Evolutionary conservation across 495 filamentous ascomycete genomes (phyloP), one percentile per base, ranked within the genome.

Genomic region (Neurospora sp.): DNA sequence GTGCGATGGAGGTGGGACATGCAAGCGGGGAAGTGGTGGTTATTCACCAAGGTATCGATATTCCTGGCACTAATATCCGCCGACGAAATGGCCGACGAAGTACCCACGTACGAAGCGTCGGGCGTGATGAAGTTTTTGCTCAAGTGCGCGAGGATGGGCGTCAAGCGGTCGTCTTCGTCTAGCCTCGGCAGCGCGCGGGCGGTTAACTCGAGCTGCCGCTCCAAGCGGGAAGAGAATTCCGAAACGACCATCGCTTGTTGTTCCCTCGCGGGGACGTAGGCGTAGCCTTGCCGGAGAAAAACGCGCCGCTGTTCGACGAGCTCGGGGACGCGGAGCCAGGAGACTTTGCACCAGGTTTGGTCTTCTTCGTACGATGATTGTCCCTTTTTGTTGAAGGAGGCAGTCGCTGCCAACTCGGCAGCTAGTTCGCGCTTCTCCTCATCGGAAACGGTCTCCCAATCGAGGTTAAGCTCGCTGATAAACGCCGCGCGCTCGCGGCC

Each of bases 101-200:
- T 86, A 35, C 88, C 85, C 18, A 78, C 85, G 83, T 93, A 96
- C 42, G 89, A 87, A 5, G 92, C 89, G 75, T 97, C 95, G 10
- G 96, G 96, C 8, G 94, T 92, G 74, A 93, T 90, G 80, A 98
- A 98, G 81, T 94, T 95, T 79, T 94, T 92, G 44, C 92, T 93
- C 23, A 98, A 88, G 79, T 99, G 96, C 72, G 93, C 88, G 39
- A 99, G 88, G 79, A 99, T 98, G 0, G 96, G 96, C 1, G 92
- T 92, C 20, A 99, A 88, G 41, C 96, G 92, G 81, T 98, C 94
- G 79, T 99, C 96, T 84, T 99, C 96, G 78, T 99, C 96, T 20
- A 99, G 87, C 1, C 94, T 90, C 0, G 96, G 96, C 8, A 98
- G 87, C 5, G 94, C 94, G 59, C 94, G 91, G 38, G 93, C 91